Percentiles rank a stretch among this genome's conserved stretches.
These are phyloP conservation scores for Pleurotus pulmonarius DNA, from an alignment of 768 basidiomycete genomes.

Conservation along the genomic window DNA sequence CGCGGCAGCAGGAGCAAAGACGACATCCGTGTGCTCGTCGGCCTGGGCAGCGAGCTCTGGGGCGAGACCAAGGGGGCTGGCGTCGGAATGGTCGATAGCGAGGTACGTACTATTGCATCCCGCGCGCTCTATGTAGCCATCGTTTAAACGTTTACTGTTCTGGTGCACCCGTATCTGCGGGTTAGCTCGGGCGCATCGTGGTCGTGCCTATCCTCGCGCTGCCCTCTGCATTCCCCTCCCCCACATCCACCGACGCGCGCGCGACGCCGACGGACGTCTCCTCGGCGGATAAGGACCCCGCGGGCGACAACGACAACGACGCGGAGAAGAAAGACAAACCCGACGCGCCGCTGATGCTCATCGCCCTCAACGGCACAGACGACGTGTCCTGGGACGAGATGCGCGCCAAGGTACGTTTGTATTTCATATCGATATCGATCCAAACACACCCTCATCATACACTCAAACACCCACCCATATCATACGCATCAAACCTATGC, in stretches of 20 bases:
- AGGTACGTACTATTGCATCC: slow-evolving; percentile 40
- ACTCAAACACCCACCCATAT: not conserved
- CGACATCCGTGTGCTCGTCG: slow-evolving; percentile 68
- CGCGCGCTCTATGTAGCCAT: too few relatives aligned
- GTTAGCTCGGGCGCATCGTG: slow-evolving; percentile 65
- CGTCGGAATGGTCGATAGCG: slow-evolving; percentile 72
- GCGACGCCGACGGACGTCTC: too few relatives aligned
- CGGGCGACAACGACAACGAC: too few relatives aligned
- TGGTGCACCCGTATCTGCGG: not conserved
- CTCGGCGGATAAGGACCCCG: too few relatives aligned
- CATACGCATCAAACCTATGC: too few relatives aligned
- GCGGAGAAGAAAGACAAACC: not conserved
- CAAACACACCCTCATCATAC: not conserved
- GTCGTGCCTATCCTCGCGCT: slow-evolving; percentile 60
- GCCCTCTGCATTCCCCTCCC: not conserved
- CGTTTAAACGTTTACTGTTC: too few relatives aligned
- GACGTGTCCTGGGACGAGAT: slow-evolving; percentile 66
- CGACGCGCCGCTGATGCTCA: slow-evolving; percentile 57
- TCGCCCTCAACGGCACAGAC: slow-evolving; percentile 63
- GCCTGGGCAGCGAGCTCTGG: slow-evolving; percentile 75
- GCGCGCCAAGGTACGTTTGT: slow-evolving; percentile 49
- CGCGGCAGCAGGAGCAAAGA: slow-evolving; percentile 41
- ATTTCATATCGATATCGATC: not conserved
- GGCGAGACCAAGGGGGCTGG: slow-evolving; percentile 66
- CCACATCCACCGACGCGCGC: not conserved